Percentiles rank a stretch among this genome's conserved stretches.
Evolutionary conservation across 208 protist genomes (phyloP).

Genomic region (Acanthamoeba sp.): DNA sequence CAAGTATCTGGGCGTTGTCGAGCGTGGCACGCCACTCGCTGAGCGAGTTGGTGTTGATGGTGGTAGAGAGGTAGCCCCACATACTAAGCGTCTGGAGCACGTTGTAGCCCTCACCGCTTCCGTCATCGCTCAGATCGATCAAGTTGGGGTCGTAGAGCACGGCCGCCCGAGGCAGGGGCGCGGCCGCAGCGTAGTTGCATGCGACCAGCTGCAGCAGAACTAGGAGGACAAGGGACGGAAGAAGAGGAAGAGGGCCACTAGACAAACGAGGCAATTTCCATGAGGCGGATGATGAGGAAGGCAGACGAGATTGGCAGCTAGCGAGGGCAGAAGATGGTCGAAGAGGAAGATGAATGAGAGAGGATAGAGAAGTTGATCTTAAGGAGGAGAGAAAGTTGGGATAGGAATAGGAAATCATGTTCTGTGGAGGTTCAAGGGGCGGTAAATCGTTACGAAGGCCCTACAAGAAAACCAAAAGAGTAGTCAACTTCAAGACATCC

Average conservation of each 20-base stretch:
- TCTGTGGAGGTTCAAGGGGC: too few species aligned
- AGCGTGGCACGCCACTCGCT: background rate
- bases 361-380: background rate
- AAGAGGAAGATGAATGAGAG: background rate
- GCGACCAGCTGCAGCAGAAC: background rate
- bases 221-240: background rate
- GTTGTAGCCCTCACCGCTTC: slow-evolving; percentile 58
- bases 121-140: background rate
- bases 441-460: too few species aligned
- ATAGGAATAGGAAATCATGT: too few species aligned
- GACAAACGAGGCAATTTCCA: too few species aligned
- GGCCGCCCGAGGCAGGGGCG: background rate
- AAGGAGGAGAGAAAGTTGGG: background rate
- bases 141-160: slow-evolving; percentile 37
- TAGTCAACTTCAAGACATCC: too few species aligned
- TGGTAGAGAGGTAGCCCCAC: slow-evolving; percentile 4
- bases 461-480: too few species aligned
- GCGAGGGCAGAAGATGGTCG: too few species aligned
- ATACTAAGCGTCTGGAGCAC: background rate
- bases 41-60: background rate
- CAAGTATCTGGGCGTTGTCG: background rate
- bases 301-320: too few species aligned
- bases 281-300: too few species aligned
- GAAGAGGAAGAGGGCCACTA: too few species aligned
- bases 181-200: too few species aligned